Percentiles rank a stretch among this genome's conserved stretches.
phyloP scores from a whole-genome alignment of 2,329 filamentous ascomycete species.

The Dothidotthia symphoricarpi region DNA sequence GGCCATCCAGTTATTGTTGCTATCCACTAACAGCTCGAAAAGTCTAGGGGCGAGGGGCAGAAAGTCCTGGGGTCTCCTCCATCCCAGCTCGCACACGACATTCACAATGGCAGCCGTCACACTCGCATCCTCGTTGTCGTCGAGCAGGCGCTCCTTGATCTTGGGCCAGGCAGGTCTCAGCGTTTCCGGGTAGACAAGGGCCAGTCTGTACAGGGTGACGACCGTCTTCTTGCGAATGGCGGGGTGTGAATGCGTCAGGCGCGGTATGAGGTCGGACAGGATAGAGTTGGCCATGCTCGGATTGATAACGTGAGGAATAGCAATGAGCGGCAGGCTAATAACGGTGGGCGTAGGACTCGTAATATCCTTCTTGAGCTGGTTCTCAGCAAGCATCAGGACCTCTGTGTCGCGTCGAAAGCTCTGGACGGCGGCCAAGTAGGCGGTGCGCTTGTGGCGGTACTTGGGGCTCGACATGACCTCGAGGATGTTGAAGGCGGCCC shows the following conservation, averaged over 20 bases:
- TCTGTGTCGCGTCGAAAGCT: constrained; percentile 95
- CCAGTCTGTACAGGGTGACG: constrained; percentile 88
- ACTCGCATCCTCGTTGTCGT: constrained; percentile 83
- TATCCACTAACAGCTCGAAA: constrained; percentile 87
- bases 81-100: constrained; percentile 92
- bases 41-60: constrained; percentile 85
- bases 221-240: constrained; percentile 93
- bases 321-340: constrained; percentile 81
- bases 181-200: constrained; percentile 94
- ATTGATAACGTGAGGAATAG: constrained; percentile 93
- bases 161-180: constrained; percentile 92
- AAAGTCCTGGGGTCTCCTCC: constrained; percentile 91
- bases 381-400: constrained; percentile 95
- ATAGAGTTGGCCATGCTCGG: constrained; percentile 88
- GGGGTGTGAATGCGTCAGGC: constrained; percentile 81
- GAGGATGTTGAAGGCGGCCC: constrained; percentile 96
- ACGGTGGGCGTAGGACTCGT: constrained; percentile 68
- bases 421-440: constrained; percentile 92
- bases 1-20: constrained; percentile 99
- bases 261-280: constrained; percentile 79
- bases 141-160: constrained; percentile 90
- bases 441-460: constrained; percentile 91
- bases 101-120: constrained; percentile 96
- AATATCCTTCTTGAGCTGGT: constrained; percentile 93
- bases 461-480: constrained; percentile 98